Base-by-base conservation (phyloP, 805 yeast species). In the Kluyveromyces dobzhanskii region DNA sequence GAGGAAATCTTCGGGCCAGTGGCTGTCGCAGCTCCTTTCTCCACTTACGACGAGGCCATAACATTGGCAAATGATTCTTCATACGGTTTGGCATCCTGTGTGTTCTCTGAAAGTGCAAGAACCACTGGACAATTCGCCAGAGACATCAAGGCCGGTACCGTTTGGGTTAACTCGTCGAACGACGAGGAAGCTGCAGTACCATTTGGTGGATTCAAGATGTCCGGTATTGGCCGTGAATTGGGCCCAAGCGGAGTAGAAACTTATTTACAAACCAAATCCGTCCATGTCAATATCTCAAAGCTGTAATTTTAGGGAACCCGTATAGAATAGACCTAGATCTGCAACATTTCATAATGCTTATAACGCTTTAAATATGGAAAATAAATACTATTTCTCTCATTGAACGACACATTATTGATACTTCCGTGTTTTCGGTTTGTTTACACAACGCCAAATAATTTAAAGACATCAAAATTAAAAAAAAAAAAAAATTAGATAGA, bases 191-290 rank as follows among this genome's bases (percentile, higher is more conserved):
- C 68, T 42, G 67, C 70, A 42, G 75, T 79, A 40, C 94, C 94
- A 23, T 84, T 85, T 57, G 94, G 94, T 35, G 94, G 94, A 30
- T 80, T 75, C 61, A 82, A 83, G 64, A 67, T 72, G 71, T 75
- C 84, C 47, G 94, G 94, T 46, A 69, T 81, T 46, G 94, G 94
- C 43, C 75, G 90, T 50, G 92, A 84, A 64, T 69, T 84, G 46
- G 90, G 92, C 38, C 78, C 76, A 57, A 76, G 73, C 53, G 94
- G 85, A 37, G 71, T 84, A 35, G 69, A 71, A 41, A 67, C 73
- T 54, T 84, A 82, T 65, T 73, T 85, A 16, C 86, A 81, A 65
- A 70, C 74, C 41, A 85, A 84, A 68, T 74, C 88, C 37, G 77
- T 84, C 39, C 85, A 80, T 51, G 75, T 85, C 18, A 54, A 48